A percentile compares a stretch with the other conserved stretches of the same genome.
phyloP scores from a whole-genome alignment of 441 rosid genomes.

The Iberis amara region DNA sequence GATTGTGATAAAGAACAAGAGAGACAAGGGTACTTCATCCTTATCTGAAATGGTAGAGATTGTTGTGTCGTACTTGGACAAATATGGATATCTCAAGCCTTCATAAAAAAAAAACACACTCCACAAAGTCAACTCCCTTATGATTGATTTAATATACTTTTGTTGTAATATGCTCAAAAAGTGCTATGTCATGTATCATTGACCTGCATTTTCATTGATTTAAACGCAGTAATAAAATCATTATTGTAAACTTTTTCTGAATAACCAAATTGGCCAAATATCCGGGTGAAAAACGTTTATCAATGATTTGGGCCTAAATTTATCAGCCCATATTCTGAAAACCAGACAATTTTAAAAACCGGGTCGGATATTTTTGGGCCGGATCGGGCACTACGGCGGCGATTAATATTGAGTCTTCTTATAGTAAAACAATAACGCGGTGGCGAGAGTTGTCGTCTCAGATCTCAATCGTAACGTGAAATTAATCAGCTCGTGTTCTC shows the following conservation, averaged over 20 bases:
- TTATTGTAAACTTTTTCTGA: background rate
- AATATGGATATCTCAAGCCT: slow-evolving; percentile 47
- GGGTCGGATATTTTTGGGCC: background rate
- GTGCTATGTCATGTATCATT: background rate
- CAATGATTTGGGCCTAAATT: background rate
- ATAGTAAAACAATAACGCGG: slow-evolving; percentile 15
- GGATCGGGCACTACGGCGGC: slow-evolving; percentile 15
- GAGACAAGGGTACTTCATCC: slow-evolving; percentile 35
- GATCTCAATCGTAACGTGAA: slow-evolving; percentile 14
- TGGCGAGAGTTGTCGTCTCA: slow-evolving; percentile 24
- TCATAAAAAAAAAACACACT: slow-evolving; percentile 11
- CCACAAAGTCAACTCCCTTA: background rate
- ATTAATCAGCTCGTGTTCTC: too few relatives aligned
- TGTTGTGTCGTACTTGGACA: slow-evolving; percentile 58
- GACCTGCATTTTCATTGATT: background rate
- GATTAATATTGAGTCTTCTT: background rate
- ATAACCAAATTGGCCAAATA: background rate
- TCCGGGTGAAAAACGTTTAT: background rate
- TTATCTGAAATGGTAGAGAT: slow-evolving; percentile 60
- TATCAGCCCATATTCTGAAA: background rate
- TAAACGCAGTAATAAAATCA: background rate
- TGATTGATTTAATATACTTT: background rate
- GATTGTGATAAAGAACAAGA: slow-evolving; percentile 46
- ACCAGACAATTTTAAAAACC: background rate
- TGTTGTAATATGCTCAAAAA: background rate